A percentile compares a stretch with the other conserved stretches of the same genome.
Evolutionary conservation across 345 rosid genomes (phyloP).

Genomic region (Ceriops decandra): DNA sequence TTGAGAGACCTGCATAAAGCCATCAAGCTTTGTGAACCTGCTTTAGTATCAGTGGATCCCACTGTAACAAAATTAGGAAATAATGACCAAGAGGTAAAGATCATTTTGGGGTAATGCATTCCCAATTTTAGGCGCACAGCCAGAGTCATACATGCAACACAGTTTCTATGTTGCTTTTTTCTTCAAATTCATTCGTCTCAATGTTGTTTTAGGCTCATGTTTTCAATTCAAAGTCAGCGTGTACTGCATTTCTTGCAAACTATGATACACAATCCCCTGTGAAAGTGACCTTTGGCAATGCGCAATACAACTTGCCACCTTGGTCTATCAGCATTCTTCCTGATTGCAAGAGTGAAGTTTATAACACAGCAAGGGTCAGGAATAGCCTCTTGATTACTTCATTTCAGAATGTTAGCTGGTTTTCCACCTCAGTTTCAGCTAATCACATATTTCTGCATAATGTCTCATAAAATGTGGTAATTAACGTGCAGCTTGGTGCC

Average conservation of each 20-base stretch:
- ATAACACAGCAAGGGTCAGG: conserved; percentile 39
- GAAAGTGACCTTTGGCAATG: conserved; percentile 32
- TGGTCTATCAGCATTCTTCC: conserved; percentile 54
- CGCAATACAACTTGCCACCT: conserved; percentile 39
- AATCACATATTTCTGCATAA: background rate
- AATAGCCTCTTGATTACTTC: background rate
- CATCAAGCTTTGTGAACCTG: conserved; percentile 40
- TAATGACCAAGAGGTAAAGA: conserved; percentile 32
- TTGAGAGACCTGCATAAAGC: conserved; percentile 45
- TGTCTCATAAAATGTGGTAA: background rate
- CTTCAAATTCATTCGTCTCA: background rate
- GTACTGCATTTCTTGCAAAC: conserved; percentile 47
- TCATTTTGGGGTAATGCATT: background rate
- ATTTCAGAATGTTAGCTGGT: background rate
- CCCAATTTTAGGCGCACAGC: too few relatives aligned
- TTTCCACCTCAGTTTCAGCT: conserved; percentile 5
- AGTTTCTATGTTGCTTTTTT: background rate
- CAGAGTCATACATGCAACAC: background rate
- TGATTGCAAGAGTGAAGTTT: conserved; percentile 37
- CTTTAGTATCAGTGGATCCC: conserved; percentile 48
- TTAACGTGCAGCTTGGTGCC: conserved; percentile 26
- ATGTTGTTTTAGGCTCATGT: conserved; percentile 35
- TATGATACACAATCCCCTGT: conserved; percentile 34
- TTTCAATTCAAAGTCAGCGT: conserved; percentile 27
- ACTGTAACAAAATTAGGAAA: conserved; percentile 32